phyloP scores from a whole-genome alignment of 169 alveolate species.

The Plasmodium chabaudi region DNA sequence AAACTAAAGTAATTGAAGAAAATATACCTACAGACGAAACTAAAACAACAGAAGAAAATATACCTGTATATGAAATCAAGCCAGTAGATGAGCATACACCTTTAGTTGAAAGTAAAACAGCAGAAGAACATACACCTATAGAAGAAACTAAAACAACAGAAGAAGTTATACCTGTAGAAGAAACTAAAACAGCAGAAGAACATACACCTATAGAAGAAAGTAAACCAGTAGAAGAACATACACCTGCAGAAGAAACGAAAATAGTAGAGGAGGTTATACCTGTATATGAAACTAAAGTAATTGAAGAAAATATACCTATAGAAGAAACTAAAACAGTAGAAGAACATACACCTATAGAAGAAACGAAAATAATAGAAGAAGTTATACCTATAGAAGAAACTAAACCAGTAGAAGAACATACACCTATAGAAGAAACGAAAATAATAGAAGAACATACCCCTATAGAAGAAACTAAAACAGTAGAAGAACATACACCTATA shows the following conservation, averaged over 20 bases:
- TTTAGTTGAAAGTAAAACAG: too few relatives aligned
- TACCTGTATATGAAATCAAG: too few relatives aligned
- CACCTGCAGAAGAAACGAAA: background rate
- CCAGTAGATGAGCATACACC: too few relatives aligned
- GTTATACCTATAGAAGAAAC: background rate
- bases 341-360: background rate
- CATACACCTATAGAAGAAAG: background rate
- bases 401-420: background rate
- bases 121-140: background rate
- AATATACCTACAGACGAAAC: too few relatives aligned
- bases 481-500: too few relatives aligned
- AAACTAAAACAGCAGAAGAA: background rate
- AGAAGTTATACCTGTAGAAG: background rate
- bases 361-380: background rate
- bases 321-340: constrained; percentile 3
- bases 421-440: background rate
- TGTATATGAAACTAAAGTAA: background rate
- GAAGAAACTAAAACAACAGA: background rate
- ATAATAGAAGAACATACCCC: background rate
- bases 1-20: too few relatives aligned
- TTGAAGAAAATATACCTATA: background rate
- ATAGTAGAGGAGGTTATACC: background rate
- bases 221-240: background rate
- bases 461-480: background rate
- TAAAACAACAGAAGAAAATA: too few relatives aligned